A percentile compares a stretch with the other conserved stretches of the same genome.
These are phyloP conservation scores for Russula olivacea DNA, from an alignment of 768 basidiomycete genomes.

Conservation along the genomic window DNA sequence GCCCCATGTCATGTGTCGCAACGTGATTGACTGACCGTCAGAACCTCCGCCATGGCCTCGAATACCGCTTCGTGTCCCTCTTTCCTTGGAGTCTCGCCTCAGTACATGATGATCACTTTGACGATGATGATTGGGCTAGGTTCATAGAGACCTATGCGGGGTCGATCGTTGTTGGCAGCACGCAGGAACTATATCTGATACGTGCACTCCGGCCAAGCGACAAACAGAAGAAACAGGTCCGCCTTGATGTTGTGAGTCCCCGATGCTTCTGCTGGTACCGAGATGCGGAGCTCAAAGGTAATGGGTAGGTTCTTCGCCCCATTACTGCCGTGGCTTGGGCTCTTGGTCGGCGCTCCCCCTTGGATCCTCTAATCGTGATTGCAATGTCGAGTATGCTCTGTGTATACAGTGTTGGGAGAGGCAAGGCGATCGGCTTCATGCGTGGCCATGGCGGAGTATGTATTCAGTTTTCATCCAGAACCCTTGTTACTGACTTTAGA, in stretches of 20 bases:
- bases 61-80: conserved; percentile 26
- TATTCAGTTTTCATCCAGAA: neutral
- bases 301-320: conserved; percentile 22
- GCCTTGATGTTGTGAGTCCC: conserved; percentile 11
- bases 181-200: conserved; percentile 17
- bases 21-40: conserved; percentile 36
- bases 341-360: conserved; percentile 38
- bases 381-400: conserved; percentile 50
- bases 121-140: conserved; percentile 11
- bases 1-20: conserved; percentile 14
- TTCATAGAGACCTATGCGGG: conserved; percentile 4
- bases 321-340: conserved; percentile 53
- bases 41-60: conserved; percentile 42
- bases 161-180: conserved; percentile 12
- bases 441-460: conserved; percentile 33
- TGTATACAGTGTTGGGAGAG: conserved; percentile 44
- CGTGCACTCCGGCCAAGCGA: conserved; percentile 1
- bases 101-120: neutral
- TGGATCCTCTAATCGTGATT: conserved; percentile 57
- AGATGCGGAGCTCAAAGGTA: neutral
- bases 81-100: conserved; percentile 23
- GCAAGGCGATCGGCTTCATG: conserved; percentile 41
- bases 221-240: conserved; percentile 16
- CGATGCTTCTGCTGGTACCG: neutral
- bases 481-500: conserved; percentile 7